Conservation (phyloP, 2,329 filamentous ascomycete genomes). For the Aspergillus ochraceoroseus region DNA sequence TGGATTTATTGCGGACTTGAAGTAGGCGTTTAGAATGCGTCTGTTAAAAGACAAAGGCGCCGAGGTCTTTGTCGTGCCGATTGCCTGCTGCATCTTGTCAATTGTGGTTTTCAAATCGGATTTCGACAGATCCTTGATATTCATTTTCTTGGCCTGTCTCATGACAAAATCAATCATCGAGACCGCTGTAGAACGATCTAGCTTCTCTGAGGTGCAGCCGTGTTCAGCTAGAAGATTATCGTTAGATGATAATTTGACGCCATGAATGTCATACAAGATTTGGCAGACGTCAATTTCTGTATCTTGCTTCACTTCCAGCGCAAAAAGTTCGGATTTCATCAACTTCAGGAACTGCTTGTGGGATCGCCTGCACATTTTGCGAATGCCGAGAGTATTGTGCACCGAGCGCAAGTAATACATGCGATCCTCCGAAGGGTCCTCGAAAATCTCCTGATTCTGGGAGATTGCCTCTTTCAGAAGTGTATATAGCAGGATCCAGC, state of each 20-base stretch:
- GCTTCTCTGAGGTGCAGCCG: slow-evolving; percentile 66
- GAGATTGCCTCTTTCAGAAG: slow-evolving; percentile 69
- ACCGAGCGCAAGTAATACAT: slow-evolving; percentile 75
- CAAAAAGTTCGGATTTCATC: slow-evolving; percentile 78
- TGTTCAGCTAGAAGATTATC: slow-evolving; percentile 69
- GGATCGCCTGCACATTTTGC: slow-evolving; percentile 77
- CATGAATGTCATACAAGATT: slow-evolving; percentile 76
- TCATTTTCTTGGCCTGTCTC: slow-evolving; percentile 71
- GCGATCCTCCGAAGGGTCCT: slow-evolving; percentile 63
- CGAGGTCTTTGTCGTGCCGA: slow-evolving; percentile 70
- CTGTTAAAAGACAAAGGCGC: slow-evolving; percentile 82
- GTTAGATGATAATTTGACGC: slow-evolving; percentile 67
- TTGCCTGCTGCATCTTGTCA: slow-evolving; percentile 84
- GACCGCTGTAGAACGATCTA: slow-evolving; percentile 75
- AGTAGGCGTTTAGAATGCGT: slow-evolving; percentile 71
- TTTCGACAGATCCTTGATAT: slow-evolving; percentile 85
- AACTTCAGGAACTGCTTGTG: slow-evolving; percentile 86
- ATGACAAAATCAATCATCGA: slow-evolving; percentile 80
- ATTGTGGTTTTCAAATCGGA: slow-evolving; percentile 86
- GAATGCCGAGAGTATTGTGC: slow-evolving; percentile 76
- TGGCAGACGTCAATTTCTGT: slow-evolving; percentile 84
- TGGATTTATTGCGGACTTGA: slow-evolving; percentile 80
- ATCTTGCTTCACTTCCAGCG: slow-evolving; percentile 68
- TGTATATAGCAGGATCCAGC: slow-evolving; percentile 82
- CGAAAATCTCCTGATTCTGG: slow-evolving; percentile 61